Evolutionary conservation across 1,139 yeast genomes (phyloP).

Genomic region (Suhomyces taliae): DNA sequence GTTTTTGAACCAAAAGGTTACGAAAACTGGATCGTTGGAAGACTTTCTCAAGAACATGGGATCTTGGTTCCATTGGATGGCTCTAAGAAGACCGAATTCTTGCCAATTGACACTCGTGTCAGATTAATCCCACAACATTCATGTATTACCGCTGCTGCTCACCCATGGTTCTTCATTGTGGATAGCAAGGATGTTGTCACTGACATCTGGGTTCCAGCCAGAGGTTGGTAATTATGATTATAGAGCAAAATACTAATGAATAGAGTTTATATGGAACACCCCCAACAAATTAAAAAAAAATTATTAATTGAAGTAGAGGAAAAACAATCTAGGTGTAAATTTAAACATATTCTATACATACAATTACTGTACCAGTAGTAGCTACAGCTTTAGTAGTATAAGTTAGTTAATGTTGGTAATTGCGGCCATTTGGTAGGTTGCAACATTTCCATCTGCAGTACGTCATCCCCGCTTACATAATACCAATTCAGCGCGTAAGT

Average conservation of each 20-base stretch:
- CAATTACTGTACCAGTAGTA: too few species aligned
- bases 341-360: too few species aligned
- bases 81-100: conserved; percentile 27
- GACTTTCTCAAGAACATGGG: conserved; percentile 68
- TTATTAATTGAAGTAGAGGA: too few species aligned
- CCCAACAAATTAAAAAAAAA: not conserved
- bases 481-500: not conserved
- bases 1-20: conserved; percentile 35
- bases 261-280: conserved; percentile 2
- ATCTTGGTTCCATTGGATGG: conserved; percentile 43
- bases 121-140: conserved; percentile 69
- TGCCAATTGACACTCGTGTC: conserved; percentile 57
- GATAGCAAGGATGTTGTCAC: conserved; percentile 50
- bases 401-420: not conserved
- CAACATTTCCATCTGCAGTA: not conserved
- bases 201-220: conserved; percentile 73
- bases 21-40: conserved; percentile 55
- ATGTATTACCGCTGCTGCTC: conserved; percentile 70
- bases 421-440: not conserved
- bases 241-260: not conserved
- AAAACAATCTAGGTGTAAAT: too few species aligned
- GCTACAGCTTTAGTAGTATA: too few species aligned
- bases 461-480: not conserved
- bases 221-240: conserved; percentile 42
- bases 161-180: conserved; percentile 57